Evolutionary conservation across 129 eudicot genomes (phyloP).

Genomic region (Scalesia atractyloides): DNA sequence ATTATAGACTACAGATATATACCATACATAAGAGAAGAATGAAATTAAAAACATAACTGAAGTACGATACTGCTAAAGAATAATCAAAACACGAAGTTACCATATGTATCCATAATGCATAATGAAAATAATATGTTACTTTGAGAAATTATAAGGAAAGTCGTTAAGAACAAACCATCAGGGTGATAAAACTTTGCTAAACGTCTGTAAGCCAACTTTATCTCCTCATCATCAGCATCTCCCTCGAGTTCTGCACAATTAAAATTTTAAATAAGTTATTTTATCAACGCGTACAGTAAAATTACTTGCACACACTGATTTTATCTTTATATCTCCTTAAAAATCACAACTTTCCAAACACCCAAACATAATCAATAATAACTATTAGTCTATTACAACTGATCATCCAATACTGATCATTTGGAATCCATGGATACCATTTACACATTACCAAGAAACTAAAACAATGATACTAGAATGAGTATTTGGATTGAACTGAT

Average conservation of each 20-base stretch:
- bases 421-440: neutral
- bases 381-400: neutral
- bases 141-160: slow-evolving; percentile 21
- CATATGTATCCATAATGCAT: slow-evolving; percentile 5
- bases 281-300: neutral
- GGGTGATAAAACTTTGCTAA: slow-evolving; percentile 98
- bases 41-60: neutral
- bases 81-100: neutral
- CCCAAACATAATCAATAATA: neutral
- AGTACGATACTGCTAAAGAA: slow-evolving; percentile 4
- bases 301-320: neutral
- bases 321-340: neutral
- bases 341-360: neutral
- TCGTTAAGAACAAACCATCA: slow-evolving; percentile 77
- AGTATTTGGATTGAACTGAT: too few relatives aligned
- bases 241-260: slow-evolving; percentile 70
- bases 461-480: too few relatives aligned
- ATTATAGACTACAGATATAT: slow-evolving; percentile 71
- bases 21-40: slow-evolving; percentile 10
- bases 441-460: too few relatives aligned
- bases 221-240: slow-evolving; percentile 86
- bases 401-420: neutral
- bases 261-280: slow-evolving; percentile 2
- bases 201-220: slow-evolving; percentile 88
- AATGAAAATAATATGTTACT: slow-evolving; percentile 10